These are phyloP conservation scores for Diaporthe helianthi DNA, from an alignment of 2,329 filamentous ascomycete genomes.

Conservation along the genomic window DNA sequence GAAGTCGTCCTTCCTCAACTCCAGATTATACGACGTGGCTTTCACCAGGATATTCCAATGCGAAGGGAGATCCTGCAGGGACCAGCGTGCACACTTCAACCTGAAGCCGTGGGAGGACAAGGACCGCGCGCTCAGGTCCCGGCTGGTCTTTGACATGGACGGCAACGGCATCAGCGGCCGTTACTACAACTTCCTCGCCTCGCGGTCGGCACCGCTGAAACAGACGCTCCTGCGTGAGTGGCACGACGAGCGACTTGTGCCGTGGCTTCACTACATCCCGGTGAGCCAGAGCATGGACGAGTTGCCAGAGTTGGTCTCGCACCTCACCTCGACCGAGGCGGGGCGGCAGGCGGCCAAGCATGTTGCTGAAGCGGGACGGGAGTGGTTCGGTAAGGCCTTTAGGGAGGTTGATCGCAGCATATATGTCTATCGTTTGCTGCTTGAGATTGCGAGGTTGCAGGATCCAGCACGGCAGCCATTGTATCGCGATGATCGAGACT, in stretches of 20 bases:
- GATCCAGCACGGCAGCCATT: constrained; percentile 39
- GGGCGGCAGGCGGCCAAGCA: constrained; percentile 56
- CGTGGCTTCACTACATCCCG: constrained; percentile 65
- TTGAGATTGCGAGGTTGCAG: constrained; percentile 59
- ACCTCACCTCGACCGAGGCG: constrained; percentile 50
- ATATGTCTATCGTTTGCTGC: constrained; percentile 66
- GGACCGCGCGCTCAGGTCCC: constrained; percentile 44
- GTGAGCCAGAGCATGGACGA: constrained; percentile 58
- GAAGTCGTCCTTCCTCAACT: constrained; percentile 21
- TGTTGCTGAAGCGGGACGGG: constrained; percentile 60
- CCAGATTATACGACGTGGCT: constrained; percentile 31
- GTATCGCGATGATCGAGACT: neutral
- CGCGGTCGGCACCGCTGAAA: constrained; percentile 56
- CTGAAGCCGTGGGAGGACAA: constrained; percentile 18
- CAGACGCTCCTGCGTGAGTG: constrained; percentile 61
- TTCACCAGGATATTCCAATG: constrained; percentile 28
- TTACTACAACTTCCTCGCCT: constrained; percentile 58
- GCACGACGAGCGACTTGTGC: constrained; percentile 63
- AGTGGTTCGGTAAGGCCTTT: constrained; percentile 62
- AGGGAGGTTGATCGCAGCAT: constrained; percentile 65
- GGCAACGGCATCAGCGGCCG: constrained; percentile 63
- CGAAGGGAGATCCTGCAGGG: constrained; percentile 29
- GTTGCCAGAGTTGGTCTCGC: constrained; percentile 58
- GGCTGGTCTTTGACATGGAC: constrained; percentile 59
- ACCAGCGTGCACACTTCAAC: constrained; percentile 36